Conservation (phyloP, 768 basidiomycete genomes). For the Gymnopilus dilepis region DNA sequence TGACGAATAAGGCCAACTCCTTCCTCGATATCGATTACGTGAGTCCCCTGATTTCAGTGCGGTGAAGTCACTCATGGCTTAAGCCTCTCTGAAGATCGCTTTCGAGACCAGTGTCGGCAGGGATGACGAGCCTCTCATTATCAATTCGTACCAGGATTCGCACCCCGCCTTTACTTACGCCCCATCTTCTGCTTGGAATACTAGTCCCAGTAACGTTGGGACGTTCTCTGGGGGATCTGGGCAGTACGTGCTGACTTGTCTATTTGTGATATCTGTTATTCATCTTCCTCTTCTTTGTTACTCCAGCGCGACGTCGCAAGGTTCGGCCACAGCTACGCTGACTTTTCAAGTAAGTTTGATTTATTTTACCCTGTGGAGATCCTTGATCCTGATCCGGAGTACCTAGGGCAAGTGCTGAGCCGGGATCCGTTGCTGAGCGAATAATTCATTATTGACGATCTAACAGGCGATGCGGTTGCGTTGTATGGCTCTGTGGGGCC, state of each 20-base stretch:
- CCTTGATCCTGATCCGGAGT: background rate
- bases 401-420: slow-evolving; percentile 20
- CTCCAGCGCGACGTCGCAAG: slow-evolving; percentile 36
- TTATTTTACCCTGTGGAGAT: background rate
- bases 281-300: background rate
- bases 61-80: background rate
- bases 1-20: slow-evolving; percentile 19
- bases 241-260: slow-evolving; percentile 37
- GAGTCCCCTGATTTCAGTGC: background rate
- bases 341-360: slow-evolving; percentile 42
- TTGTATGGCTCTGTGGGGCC: slow-evolving; percentile 46
- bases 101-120: slow-evolving; percentile 23
- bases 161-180: slow-evolving; percentile 45
- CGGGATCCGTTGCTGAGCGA: background rate
- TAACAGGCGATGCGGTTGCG: slow-evolving; percentile 48
- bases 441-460: slow-evolving; percentile 10
- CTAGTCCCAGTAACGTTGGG: slow-evolving; percentile 34
- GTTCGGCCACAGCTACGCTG: slow-evolving; percentile 37
- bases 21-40: slow-evolving; percentile 29
- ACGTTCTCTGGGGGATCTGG: slow-evolving; percentile 48
- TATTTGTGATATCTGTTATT: too few species aligned
- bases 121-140: slow-evolving; percentile 25
- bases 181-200: slow-evolving; percentile 37
- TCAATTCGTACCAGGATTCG: slow-evolving; percentile 34
- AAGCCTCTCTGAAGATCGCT: slow-evolving; percentile 16